Percentiles rank a stretch among this genome's conserved stretches.
Evolutionary conservation across 225 moss, liverwort and hornwort genomes (phyloP).

Genomic region (Lunularia cruciata): DNA sequence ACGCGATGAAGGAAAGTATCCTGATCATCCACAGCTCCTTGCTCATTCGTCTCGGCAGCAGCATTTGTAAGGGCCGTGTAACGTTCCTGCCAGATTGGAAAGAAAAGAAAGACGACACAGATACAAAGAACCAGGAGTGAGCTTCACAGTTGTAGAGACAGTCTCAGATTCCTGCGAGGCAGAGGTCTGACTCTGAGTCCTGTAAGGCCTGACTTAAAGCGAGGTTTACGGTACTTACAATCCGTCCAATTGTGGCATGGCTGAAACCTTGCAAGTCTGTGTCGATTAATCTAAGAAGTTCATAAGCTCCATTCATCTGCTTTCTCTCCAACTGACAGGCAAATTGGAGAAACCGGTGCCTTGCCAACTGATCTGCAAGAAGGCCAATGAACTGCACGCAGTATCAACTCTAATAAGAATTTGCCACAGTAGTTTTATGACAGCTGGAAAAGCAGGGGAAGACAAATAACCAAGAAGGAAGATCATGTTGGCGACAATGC

Average conservation of each 20-base stretch:
- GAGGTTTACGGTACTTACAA: constrained; percentile 47
- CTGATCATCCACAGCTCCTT: constrained; percentile 97
- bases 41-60: constrained; percentile 84
- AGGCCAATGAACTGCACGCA: constrained; percentile 71
- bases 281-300: constrained; percentile 83
- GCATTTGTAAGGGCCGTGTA: constrained; percentile 65
- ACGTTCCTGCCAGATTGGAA: constrained; percentile 56
- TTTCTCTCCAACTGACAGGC: constrained; percentile 90
- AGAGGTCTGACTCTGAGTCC: too few relatives aligned
- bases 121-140: too few relatives aligned
- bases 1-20: constrained; percentile 95
- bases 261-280: constrained; percentile 81
- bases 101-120: neutral
- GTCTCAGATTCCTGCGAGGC: too few relatives aligned
- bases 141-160: too few relatives aligned
- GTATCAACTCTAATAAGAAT: neutral
- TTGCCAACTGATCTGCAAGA: constrained; percentile 78
- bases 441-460: too few relatives aligned
- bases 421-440: too few relatives aligned
- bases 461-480: neutral
- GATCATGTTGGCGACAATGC: neutral
- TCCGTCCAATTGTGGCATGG: constrained; percentile 73
- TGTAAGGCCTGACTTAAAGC: too few relatives aligned
- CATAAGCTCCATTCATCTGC: constrained; percentile 90
- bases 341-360: constrained; percentile 91